Base-by-base conservation (phyloP, 257 asterid genomes). In the Solanum chiquidenum region DNA sequence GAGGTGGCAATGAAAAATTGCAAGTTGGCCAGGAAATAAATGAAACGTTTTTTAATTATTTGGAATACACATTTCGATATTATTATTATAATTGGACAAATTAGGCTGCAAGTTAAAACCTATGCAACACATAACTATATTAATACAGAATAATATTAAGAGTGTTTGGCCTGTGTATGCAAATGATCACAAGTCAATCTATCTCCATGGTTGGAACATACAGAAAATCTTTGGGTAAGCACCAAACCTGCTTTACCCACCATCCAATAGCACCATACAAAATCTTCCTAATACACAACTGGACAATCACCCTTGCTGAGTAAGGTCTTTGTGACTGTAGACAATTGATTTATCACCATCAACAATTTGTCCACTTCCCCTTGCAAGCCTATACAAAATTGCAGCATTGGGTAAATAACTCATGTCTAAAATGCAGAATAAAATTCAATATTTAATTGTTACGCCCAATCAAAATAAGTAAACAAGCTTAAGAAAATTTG, bases 281-380 rank as follows among this genome's bases (percentile, higher is more conserved):
- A 37, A 82, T 49, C 69, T 49, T 82, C 86, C 69, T 49, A 82
- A 49, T 76, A 80, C 68, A 80, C 25, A 80, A 80, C 85, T 80
- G 44, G 42, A 46, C 29, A 29, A 46, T 49, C 68, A 80, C 23
- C 42, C 20, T 64, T 52, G 38, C 69, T 46, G 83, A 76, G 83
- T 66, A 13, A 93, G 89, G 71, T 91, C 94, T 88, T 88, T 93
- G 91, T 93, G 95, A 8, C 92, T 93, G 87, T 93, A 93, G 16
- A 88, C 40, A 11, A 93, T 66, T 33, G 88, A 90, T 88, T 86
- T 90, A 42, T 93, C 95, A 35, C 94, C 92, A 37, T 91, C 87
- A 86, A 93, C 95, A 42, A 93, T 89, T 69, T 93, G 92, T n/a
- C 95, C 95, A 69, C 34, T 85, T 86, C 95, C 95, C 87, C 94